Conservation (phyloP, 1,139 yeast genomes). For the Scheffersomyces lignicola region DNA sequence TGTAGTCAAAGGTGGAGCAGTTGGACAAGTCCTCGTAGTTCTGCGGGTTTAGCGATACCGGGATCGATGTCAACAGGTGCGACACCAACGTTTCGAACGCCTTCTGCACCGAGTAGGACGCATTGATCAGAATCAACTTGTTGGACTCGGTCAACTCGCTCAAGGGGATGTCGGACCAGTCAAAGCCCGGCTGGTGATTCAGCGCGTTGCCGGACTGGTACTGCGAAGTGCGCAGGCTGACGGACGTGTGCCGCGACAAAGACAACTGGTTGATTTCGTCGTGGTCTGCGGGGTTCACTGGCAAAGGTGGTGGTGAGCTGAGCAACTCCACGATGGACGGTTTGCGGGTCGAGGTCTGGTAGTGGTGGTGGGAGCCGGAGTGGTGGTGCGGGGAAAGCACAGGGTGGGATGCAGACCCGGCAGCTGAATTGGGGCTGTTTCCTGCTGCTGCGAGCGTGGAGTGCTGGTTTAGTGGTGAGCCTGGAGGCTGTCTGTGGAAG, state of each 20-base stretch:
- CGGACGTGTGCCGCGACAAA: conserved; percentile 46
- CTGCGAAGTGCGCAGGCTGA: conserved; percentile 33
- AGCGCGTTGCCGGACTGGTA: conserved; percentile 5
- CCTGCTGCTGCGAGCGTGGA: background rate
- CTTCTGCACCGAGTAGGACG: conserved; percentile 69
- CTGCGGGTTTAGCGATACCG: conserved; percentile 53
- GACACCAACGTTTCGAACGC: conserved; percentile 78
- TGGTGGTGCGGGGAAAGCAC: too few relatives aligned
- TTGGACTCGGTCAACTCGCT: conserved; percentile 76
- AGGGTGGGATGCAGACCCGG: too few relatives aligned
- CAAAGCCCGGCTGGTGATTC: conserved; percentile 27
- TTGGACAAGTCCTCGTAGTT: conserved; percentile 37
- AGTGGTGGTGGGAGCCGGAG: background rate
- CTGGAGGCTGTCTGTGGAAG: conserved; percentile 3
- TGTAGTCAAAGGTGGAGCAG: conserved; percentile 84
- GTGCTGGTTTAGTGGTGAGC: conserved; percentile 1
- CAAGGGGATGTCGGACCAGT: conserved; percentile 75
- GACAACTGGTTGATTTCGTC: conserved; percentile 39
- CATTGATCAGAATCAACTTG: conserved; percentile 67
- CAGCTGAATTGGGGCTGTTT: background rate
- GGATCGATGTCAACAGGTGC: conserved; percentile 80
- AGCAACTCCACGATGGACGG: conserved; percentile 81
- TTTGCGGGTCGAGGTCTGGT: conserved; percentile 40
- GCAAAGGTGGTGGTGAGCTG: conserved; percentile 80
- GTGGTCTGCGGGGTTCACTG: conserved; percentile 20